Conservation (phyloP, 106 monocot species). For the Gastrodia elata region DNA sequence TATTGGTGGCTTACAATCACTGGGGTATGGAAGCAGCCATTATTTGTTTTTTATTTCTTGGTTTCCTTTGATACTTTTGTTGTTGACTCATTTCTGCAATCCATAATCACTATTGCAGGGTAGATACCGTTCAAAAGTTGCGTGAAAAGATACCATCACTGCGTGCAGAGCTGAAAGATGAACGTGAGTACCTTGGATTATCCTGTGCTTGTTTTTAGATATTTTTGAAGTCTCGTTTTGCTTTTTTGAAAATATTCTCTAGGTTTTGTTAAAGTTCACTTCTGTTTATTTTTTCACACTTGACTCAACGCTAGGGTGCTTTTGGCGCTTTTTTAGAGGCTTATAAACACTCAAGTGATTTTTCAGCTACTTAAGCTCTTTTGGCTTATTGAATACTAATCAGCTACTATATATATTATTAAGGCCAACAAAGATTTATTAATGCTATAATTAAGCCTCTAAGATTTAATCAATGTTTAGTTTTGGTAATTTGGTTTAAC, state of each 20-base stretch:
- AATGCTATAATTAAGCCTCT: not conserved
- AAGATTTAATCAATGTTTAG: not conserved
- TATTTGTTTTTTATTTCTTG: not conserved
- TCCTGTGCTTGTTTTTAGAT: not conserved
- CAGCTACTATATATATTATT: not conserved
- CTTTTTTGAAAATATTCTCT: not conserved
- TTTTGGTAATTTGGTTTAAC: not conserved
- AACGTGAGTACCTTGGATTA: slow-evolving; percentile 42
- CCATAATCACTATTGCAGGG: slow-evolving; percentile 32
- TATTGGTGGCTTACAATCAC: slow-evolving; percentile 68
- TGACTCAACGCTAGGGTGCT: not conserved
- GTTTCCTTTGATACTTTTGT: not conserved
- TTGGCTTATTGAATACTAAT: not conserved
- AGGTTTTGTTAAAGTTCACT: not conserved
- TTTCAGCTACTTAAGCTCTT: not conserved
- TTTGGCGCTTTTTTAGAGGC: not conserved
- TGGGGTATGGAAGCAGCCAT: slow-evolving; percentile 41
- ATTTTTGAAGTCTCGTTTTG: not conserved
- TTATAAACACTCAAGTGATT: not conserved
- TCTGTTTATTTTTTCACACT: not conserved
- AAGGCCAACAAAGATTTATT: not conserved
- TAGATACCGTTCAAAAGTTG: slow-evolving; percentile 83
- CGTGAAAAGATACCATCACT: slow-evolving; percentile 79
- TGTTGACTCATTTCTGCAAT: not conserved
- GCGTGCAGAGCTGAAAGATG: slow-evolving; percentile 89